These are phyloP conservation scores for Nelumbo lutea DNA, from an alignment of 164 flowering plant genomes.

Conservation along the genomic window DNA sequence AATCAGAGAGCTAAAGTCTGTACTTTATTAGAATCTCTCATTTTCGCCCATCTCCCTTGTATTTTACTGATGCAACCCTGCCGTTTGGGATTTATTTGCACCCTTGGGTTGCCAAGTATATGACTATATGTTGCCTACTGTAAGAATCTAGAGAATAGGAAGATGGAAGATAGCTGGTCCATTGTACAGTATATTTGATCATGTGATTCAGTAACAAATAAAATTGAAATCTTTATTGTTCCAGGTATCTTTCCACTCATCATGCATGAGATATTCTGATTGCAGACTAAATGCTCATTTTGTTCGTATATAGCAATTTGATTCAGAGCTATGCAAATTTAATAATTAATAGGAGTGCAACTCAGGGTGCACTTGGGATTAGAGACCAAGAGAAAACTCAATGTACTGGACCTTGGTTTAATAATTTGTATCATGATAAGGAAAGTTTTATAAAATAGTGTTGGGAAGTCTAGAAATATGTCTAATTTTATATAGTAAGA, in stretches of 20 bases:
- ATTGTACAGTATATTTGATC: conserved; percentile 20
- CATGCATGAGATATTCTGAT: conserved; percentile 2
- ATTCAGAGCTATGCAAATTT: too few species aligned
- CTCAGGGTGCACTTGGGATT: too few species aligned
- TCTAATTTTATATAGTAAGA: too few species aligned
- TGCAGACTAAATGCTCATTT: not conserved
- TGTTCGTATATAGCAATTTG: conserved; percentile 2
- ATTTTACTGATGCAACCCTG: not conserved
- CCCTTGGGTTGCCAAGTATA: not conserved
- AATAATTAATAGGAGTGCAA: too few species aligned
- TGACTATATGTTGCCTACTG: not conserved
- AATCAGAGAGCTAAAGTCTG: conserved; percentile 11
- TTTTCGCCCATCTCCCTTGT: not conserved
- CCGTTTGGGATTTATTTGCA: not conserved
- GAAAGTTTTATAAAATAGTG: too few species aligned
- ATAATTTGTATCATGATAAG: too few species aligned
- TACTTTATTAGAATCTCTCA: conserved; percentile 5
- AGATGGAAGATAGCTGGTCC: conserved; percentile 7
- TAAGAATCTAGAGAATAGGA: conserved; percentile 9
- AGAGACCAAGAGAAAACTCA: too few species aligned
- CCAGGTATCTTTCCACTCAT: conserved; percentile 3
- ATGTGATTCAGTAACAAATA: conserved; percentile 12
- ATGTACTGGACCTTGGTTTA: too few species aligned
- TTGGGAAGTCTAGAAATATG: too few species aligned
- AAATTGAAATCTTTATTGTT: conserved; percentile 12